Conservation (phyloP, 108 stramenopile genomes). For the Skeletonema marinoi region DNA sequence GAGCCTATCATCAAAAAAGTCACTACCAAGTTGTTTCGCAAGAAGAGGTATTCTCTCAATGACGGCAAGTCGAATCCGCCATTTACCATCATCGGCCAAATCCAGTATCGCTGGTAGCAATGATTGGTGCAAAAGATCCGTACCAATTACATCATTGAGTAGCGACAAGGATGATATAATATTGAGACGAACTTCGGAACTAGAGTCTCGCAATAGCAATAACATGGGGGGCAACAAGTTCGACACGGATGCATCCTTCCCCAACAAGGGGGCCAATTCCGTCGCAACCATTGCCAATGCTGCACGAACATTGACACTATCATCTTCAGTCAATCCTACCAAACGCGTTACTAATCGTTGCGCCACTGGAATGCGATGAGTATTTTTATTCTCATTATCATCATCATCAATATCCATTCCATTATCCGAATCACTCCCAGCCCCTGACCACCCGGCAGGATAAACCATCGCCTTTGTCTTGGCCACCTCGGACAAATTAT, state of each 20-base stretch:
- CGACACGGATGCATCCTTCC: conserved; percentile 85
- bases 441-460: conserved; percentile 40
- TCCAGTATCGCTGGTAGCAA: conserved; percentile 96
- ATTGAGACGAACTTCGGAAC: conserved; percentile 94
- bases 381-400: conserved; percentile 22
- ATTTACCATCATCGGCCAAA: conserved; percentile 95
- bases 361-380: conserved; percentile 64
- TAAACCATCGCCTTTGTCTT: conserved; percentile 56
- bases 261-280: conserved; percentile 90
- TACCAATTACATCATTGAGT: conserved; percentile 94
- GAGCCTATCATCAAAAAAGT: conserved; percentile 88
- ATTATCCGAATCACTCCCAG: conserved; percentile 15
- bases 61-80: conserved; percentile 95
- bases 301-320: conserved; percentile 86
- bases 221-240: conserved; percentile 94
- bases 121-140: conserved; percentile 91
- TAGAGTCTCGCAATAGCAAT: conserved; percentile 92
- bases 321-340: conserved; percentile 81
- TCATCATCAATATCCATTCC: conserved; percentile 10
- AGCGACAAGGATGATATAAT: conserved; percentile 92
- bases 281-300: conserved; percentile 94
- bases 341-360: conserved; percentile 79
- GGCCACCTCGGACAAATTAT: conserved; percentile 83
- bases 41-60: conserved; percentile 94
- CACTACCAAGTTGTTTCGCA: conserved; percentile 91